Base-by-base conservation (phyloP, 345 rosid genomes). In the Stellera chamaejasme region DNA sequence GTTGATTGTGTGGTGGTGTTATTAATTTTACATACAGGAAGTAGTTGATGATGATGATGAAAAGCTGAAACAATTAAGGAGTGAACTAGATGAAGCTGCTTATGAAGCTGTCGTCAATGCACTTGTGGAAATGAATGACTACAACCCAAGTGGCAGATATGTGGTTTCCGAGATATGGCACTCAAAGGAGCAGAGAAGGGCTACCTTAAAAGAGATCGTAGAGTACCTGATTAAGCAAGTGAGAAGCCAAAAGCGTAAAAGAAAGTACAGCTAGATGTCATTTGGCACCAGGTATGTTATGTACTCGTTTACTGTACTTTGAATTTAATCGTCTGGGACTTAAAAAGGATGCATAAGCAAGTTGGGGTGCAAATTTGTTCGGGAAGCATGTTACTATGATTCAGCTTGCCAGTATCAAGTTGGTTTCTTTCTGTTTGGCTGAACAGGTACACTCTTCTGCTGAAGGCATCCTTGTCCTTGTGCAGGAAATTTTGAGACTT, bases 81-180 rank as follows among this genome's bases (percentile, higher is more conserved):
- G 10, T 51, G 55, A 51, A n/a, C 27, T 36, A 41, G 55, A 41
- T 52, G 55, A 52, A 13, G 55, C 13, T 15, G 55, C 36, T 52
- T 52, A 2, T 42, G 36, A 52, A 11, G 55, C 43, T 28, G 25
- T 28, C 14, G 2, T 42, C 36, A 28, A 28, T 13, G 55, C 25
- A 27, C 36, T 52, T 16, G 3, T 52, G 55, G 55, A 27, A 51
- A 4, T 51, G 42, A 51, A 51, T 3, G 14, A 51, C 15, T 51
- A 51, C 10, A 51, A 51, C 27, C 14, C 14, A 13, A 27, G 55
- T 51, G 55, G 42, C 15, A 25, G 55, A 10, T 51, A 51, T 13
- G 27, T 27, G 7, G 3, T 51, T 27, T 19, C 32, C 2, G 25
- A 52, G 10, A 39, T 32, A 1, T 52, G 55, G 55, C 43, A 44